phyloP scores from a whole-genome alignment of 768 basidiomycete species.

The Lentinula aciculospora region DNA sequence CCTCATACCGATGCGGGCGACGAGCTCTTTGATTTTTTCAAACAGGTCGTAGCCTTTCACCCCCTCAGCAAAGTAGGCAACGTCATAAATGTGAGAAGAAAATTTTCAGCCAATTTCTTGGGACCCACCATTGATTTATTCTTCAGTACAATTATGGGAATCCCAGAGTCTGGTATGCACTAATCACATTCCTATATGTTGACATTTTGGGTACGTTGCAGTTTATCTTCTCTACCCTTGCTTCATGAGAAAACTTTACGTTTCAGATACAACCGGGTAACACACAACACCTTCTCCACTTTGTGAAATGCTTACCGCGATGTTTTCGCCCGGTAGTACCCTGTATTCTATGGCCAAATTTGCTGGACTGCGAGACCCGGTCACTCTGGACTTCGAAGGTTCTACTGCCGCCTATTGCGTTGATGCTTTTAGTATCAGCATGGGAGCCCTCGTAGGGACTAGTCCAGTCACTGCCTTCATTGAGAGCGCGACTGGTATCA shows the following conservation, averaged over 20 bases:
- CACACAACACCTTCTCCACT: neutral
- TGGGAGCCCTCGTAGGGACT: constrained; percentile 75
- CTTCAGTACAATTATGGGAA: constrained; percentile 49
- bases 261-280: constrained; percentile 46
- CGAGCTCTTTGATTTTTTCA: constrained; percentile 77
- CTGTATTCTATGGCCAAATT: constrained; percentile 91
- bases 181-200: constrained; percentile 87
- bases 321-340: constrained; percentile 47
- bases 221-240: neutral
- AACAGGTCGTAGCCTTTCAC: constrained; percentile 75
- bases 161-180: constrained; percentile 80
- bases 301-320: neutral
- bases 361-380: constrained; percentile 79
- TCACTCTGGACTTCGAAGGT: constrained; percentile 83
- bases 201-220: constrained; percentile 64
- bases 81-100: constrained; percentile 53
- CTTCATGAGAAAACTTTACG: neutral
- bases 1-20: constrained; percentile 67
- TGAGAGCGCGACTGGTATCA: constrained; percentile 78
- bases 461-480: constrained; percentile 82
- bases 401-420: constrained; percentile 80
- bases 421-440: constrained; percentile 75
- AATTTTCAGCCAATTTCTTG: neutral
- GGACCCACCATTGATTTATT: neutral
- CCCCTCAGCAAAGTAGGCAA: constrained; percentile 57